Conservation (phyloP, 495 filamentous ascomycete genomes). For the Lasiosphaeriaceae sp. region DNA sequence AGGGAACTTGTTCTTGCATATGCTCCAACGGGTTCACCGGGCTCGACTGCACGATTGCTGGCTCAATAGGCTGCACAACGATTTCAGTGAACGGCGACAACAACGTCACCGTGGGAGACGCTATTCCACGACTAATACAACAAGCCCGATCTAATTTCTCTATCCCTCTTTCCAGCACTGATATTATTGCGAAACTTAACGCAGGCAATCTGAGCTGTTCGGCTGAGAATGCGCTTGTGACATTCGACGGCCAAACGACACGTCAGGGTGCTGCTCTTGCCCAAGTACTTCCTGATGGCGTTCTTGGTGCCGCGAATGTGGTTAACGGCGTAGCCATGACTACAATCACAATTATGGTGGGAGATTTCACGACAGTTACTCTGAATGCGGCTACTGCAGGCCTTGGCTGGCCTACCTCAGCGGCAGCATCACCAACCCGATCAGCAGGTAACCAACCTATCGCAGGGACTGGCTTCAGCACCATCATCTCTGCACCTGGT, state of each 20-base stretch:
- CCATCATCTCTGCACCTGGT: constrained; percentile 25
- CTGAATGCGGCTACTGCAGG: constrained; percentile 12
- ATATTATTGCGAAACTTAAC: constrained; percentile 73
- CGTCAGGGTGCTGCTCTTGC: constrained; percentile 26
- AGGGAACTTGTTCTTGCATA: constrained; percentile 72
- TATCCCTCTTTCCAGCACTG: constrained; percentile 62
- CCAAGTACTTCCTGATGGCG: constrained; percentile 11
- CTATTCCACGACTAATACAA: constrained; percentile 67
- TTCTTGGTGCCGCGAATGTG: constrained; percentile 20
- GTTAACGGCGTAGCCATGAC: constrained; percentile 30
- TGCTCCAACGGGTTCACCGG: constrained; percentile 86
- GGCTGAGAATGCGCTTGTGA: constrained; percentile 79
- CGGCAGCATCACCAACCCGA: constrained; percentile 10
- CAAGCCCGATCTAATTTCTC: constrained; percentile 65
- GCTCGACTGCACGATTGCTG: constrained; percentile 58
- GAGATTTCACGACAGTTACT: constrained; percentile 30
- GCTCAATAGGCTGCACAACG: constrained; percentile 67
- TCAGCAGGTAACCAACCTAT: not conserved
- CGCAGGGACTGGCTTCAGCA: constrained; percentile 23
- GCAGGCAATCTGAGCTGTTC: constrained; percentile 68
- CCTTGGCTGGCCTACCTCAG: constrained; percentile 5
- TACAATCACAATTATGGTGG: constrained; percentile 34
- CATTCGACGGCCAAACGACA: constrained; percentile 59
- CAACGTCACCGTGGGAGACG: constrained; percentile 75
- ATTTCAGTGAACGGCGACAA: constrained; percentile 51